Percentiles rank a stretch among this genome's conserved stretches.
Evolutionary conservation across 805 yeast genomes (phyloP).

Genomic region (Candida ipomoeae): DNA sequence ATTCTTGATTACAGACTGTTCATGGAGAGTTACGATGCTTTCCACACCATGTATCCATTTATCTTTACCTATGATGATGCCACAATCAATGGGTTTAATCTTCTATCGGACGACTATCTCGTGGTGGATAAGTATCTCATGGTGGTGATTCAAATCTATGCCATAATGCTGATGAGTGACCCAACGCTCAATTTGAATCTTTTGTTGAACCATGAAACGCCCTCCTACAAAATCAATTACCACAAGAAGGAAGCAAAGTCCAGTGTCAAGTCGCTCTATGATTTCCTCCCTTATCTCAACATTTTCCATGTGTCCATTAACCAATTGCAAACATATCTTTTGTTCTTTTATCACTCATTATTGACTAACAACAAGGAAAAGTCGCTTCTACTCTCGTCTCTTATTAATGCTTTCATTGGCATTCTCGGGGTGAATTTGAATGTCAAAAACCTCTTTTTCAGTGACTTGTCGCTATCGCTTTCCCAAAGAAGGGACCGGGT

Average conservation of each 20-base stretch:
- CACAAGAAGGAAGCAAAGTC: conserved; percentile 8
- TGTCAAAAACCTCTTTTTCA: conserved; percentile 40
- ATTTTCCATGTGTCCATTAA: conserved; percentile 44
- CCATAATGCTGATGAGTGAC: conserved; percentile 50
- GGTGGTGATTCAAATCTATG: conserved; percentile 46
- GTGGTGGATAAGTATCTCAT: conserved; percentile 40
- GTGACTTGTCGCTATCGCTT: conserved; percentile 39
- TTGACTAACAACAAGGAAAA: conserved; percentile 41
- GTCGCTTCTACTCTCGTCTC: conserved; percentile 33
- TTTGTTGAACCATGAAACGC: conserved; percentile 35
- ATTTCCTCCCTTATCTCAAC: conserved; percentile 45
- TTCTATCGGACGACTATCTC: conserved; percentile 37
- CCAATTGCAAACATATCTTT: conserved; percentile 48
- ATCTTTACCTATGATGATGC: conserved; percentile 45
- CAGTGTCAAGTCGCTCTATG: conserved; percentile 38
- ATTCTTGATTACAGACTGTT: conserved; percentile 51
- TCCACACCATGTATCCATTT: conserved; percentile 46
- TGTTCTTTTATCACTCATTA: conserved; percentile 47
- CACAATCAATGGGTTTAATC: conserved; percentile 45
- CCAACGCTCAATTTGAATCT: conserved; percentile 40
- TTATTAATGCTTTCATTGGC: conserved; percentile 42
- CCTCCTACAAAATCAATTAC: conserved; percentile 21
- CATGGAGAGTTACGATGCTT: conserved; percentile 48
- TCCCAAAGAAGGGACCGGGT: conserved; percentile 38
- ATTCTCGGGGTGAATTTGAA: conserved; percentile 41